phyloP scores from a whole-genome alignment of 148 eudicot genomes.

The Rhododendron simsii region DNA sequence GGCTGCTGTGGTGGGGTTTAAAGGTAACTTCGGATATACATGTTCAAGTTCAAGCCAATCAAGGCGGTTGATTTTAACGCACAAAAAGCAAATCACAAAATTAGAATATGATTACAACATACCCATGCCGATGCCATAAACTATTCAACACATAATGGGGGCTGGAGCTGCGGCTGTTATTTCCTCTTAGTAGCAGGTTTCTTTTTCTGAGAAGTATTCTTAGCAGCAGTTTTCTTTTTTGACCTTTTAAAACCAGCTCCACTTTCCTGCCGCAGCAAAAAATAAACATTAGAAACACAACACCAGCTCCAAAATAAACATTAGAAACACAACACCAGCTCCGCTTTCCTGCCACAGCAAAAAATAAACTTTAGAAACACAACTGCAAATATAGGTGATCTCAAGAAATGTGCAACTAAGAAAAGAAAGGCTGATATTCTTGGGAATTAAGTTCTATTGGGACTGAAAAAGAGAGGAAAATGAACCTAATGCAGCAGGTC shows the following conservation, averaged over 20 bases:
- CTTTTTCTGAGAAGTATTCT: not conserved
- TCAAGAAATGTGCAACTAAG: not conserved
- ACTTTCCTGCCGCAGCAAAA: no score
- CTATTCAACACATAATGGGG: not conserved
- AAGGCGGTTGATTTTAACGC: no score
- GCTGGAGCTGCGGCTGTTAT: not conserved
- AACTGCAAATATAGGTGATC: not conserved
- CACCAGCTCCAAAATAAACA: conserved; percentile 39
- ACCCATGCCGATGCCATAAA: not conserved
- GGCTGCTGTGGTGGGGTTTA: no score
- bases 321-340: conserved; percentile 16
- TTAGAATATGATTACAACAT: not conserved
- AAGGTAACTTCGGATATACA: no score
- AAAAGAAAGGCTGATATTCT: no score
- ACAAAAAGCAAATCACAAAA: no score
- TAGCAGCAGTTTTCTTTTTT: conserved; percentile 31
- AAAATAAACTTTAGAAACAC: conserved; percentile 5
- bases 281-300: not conserved
- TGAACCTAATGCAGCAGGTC: not conserved
- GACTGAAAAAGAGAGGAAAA: not conserved
- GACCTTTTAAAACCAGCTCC: conserved; percentile 35
- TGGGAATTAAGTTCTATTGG: not conserved
- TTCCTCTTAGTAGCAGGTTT: conserved; percentile 4
- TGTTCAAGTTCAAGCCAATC: no score
- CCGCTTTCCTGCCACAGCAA: conserved; percentile 58